Conservation (phyloP, 1,284 basidiomycete species). For the Cutaneotrichosporon cyanovorans region DNA sequence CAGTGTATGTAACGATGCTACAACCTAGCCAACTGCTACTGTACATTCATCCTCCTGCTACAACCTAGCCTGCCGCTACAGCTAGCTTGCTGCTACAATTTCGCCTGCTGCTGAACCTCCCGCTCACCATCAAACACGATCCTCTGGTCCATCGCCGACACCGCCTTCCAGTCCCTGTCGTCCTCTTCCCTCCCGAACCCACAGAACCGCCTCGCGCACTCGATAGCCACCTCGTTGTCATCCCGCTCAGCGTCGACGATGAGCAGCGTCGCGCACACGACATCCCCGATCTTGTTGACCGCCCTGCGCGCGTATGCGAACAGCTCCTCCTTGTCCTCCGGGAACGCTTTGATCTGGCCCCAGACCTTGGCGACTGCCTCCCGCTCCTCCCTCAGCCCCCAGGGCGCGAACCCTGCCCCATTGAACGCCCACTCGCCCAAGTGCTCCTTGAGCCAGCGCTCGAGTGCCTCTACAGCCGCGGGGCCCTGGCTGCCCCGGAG, state of each 20-base stretch:
- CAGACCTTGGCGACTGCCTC: conserved; percentile 1
- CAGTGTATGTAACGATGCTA: too few species aligned
- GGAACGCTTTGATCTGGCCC: neutral
- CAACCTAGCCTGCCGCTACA: too few species aligned
- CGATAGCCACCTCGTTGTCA: conserved; percentile 4
- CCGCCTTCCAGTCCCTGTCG: neutral
- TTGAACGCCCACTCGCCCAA: neutral
- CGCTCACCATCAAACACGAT: conserved; percentile 12
- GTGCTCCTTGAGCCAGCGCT: conserved; percentile 2
- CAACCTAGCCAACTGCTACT: too few species aligned
- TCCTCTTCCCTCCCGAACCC: neutral
- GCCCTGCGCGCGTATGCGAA: conserved; percentile 7
- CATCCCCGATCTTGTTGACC: conserved; percentile 5
- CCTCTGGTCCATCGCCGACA: conserved; percentile 5
- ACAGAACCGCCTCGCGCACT: conserved; percentile 9
- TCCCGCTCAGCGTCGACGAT: conserved; percentile 14
- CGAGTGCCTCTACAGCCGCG: neutral
- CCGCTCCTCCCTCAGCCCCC: conserved; percentile 1
- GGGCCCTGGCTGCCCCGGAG: conserved; percentile 5
- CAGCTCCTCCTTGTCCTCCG: conserved; percentile 11
- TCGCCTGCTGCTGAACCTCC: too few species aligned
- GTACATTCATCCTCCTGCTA: too few species aligned
- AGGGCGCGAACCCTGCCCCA: too few species aligned
- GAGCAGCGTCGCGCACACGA: conserved; percentile 10
- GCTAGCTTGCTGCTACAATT: too few species aligned